A percentile compares a stretch with the other conserved stretches of the same genome.
Conservation (phyloP, 1,284 basidiomycete genomes). For the Cutaneotrichosporon cavernicola region DNA sequence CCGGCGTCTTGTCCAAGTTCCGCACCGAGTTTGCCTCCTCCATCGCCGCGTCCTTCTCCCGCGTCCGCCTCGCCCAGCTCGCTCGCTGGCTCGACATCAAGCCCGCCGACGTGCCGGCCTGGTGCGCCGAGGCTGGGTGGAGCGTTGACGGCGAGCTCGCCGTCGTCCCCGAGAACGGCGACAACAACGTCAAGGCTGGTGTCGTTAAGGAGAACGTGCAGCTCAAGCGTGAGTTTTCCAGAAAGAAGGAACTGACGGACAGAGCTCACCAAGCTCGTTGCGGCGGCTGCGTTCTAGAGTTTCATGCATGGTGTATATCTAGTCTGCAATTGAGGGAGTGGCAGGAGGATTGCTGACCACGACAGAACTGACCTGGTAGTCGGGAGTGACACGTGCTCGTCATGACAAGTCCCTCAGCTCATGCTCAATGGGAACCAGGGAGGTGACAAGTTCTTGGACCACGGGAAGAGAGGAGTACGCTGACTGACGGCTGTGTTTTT, state of each 20-base stretch:
- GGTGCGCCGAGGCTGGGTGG: constrained; percentile 71
- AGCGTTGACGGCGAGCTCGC: constrained; percentile 65
- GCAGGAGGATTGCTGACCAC: too few relatives aligned
- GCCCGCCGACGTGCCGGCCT: constrained; percentile 65
- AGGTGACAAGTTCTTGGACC: too few relatives aligned
- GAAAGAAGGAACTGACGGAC: constrained; percentile 18
- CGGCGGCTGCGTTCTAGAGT: constrained; percentile 52
- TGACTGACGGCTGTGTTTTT: too few relatives aligned
- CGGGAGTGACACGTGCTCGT: too few relatives aligned
- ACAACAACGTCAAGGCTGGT: constrained; percentile 93
- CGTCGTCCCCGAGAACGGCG: constrained; percentile 77
- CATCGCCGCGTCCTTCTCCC: constrained; percentile 46
- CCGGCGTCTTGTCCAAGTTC: constrained; percentile 37
- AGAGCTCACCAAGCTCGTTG: constrained; percentile 83
- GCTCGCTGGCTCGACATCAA: constrained; percentile 48
- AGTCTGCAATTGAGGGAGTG: background rate
- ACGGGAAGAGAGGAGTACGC: too few relatives aligned
- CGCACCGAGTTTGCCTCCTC: constrained; percentile 44
- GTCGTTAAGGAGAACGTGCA: constrained; percentile 87
- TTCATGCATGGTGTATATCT: constrained; percentile 23
- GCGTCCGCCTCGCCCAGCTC: constrained; percentile 34
- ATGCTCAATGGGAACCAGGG: too few relatives aligned
- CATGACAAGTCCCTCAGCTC: too few relatives aligned
- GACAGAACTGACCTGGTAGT: too few relatives aligned
- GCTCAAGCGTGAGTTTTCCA: constrained; percentile 69